Base-by-base conservation (phyloP, 176 grass and related monocot species). In the Hordeum vulgare region DNA sequence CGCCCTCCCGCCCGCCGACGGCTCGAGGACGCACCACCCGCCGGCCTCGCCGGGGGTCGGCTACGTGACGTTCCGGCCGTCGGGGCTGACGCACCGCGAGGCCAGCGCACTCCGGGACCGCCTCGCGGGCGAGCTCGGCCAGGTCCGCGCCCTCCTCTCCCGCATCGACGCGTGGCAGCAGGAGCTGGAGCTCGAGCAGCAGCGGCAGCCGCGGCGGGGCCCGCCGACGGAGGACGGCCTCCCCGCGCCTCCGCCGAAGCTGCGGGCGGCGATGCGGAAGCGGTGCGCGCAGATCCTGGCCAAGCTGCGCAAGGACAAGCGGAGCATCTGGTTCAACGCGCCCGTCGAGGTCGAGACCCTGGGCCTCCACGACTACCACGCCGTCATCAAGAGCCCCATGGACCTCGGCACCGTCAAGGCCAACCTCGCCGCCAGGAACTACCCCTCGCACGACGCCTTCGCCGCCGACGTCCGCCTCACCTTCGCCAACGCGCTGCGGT, bases 351-450 rank as follows among this genome's bases (percentile, higher is more conserved):
- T 91, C 1, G 87, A 88, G 14, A 78, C 75, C 26, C 89, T 96
- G 41, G 91, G 93, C 1, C 90, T 99, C 36, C 87, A 96, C 58
- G 96, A 96, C 84, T 99, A 99, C 82, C 74, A 78, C 64, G 13
- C 89, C 81, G 89, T 99, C 77, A 93, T 99, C 76, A 92, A 89
- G 53, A 33, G 77, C 9, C 96, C 96, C 24, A 99, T 99, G 96
- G 96, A 99, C 65, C 90, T 99, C 69, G 89, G 96, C 39, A 90
- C 93, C 12, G 93, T 94, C 31, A 94, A 74, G 76, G 78, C 60
- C 21, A 85, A 74, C 24, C 82, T 96, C 70, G 74, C 73, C 65
- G 81, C 85, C 49, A 81, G 87, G 54, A 79, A 70, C n/a, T 96
- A 99, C 80, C 25, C 74, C 7, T 85, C 93, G 18, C 87, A 90